Evolutionary conservation across 495 filamentous ascomycete species (phyloP).

Genomic region (Hyaloscypha variabilis): DNA sequence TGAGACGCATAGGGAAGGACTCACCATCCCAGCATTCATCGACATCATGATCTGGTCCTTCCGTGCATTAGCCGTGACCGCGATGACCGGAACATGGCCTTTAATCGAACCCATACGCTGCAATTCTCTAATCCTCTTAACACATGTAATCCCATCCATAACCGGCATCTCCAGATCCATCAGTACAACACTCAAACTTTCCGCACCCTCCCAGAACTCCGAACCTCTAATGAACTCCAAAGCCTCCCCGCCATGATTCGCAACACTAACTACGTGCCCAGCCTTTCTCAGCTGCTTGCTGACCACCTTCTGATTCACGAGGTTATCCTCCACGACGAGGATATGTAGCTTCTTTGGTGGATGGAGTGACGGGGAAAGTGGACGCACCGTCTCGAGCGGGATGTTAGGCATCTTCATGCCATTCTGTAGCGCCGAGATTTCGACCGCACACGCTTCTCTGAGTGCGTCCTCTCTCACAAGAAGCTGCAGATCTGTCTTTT

Average conservation of each 20-base stretch:
- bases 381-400: not conserved
- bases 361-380: not conserved
- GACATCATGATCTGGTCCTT: slow-evolving; percentile 62
- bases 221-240: slow-evolving; percentile 52
- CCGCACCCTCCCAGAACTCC: slow-evolving; percentile 44
- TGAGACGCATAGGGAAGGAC: slow-evolving; percentile 61
- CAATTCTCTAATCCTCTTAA: slow-evolving; percentile 67
- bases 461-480: slow-evolving; percentile 20
- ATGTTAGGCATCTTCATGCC: not conserved
- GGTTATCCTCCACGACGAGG: slow-evolving; percentile 81
- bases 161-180: slow-evolving; percentile 91
- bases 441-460: slow-evolving; percentile 16
- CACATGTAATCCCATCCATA: slow-evolving; percentile 80
- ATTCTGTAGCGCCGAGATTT: slow-evolving; percentile 10
- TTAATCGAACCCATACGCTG: slow-evolving; percentile 54
- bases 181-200: slow-evolving; percentile 63
- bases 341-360: slow-evolving; percentile 29
- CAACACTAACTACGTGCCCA: slow-evolving; percentile 69
- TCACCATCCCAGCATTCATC: slow-evolving; percentile 53
- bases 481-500: slow-evolving; percentile 11
- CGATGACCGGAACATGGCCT: slow-evolving; percentile 74
- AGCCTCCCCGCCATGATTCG: slow-evolving; percentile 79
- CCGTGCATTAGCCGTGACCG: slow-evolving; percentile 78
- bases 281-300: slow-evolving; percentile 66
- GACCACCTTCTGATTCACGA: slow-evolving; percentile 77